Conservation (phyloP, 139 green algal genomes). For the Penium margaritaceum region DNA sequence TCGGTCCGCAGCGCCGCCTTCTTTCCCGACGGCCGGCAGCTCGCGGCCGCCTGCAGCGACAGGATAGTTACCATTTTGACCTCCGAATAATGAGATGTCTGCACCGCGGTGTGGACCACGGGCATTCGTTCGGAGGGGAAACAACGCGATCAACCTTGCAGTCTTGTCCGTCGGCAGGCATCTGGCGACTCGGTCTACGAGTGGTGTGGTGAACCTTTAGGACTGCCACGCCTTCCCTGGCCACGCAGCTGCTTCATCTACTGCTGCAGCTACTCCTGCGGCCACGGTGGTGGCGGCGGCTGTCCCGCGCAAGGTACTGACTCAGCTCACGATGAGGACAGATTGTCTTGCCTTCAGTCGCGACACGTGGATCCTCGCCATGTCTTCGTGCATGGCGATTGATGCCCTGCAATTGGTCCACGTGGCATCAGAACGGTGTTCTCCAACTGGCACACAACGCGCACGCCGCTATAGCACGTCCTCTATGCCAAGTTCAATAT, state of each 20-base stretch:
- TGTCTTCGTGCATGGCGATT: slow-evolving; percentile 71
- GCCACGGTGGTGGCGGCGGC: background rate
- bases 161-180: slow-evolving; percentile 54
- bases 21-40: slow-evolving; percentile 54
- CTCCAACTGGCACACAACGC: slow-evolving; percentile 80
- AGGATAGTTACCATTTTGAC: slow-evolving; percentile 84
- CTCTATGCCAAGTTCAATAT: slow-evolving; percentile 75
- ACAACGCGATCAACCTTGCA: slow-evolving; percentile 54
- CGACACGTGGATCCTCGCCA: slow-evolving; percentile 62
- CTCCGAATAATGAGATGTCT: slow-evolving; percentile 74
- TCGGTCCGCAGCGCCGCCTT: slow-evolving; percentile 66
- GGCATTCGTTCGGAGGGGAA: too few relatives aligned
- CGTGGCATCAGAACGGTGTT: slow-evolving; percentile 75
- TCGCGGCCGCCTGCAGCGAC: slow-evolving; percentile 67
- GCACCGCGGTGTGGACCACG: slow-evolving; percentile 62
- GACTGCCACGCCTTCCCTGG: slow-evolving; percentile 5
- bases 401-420: slow-evolving; percentile 82
- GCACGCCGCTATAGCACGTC: slow-evolving; percentile 76
- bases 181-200: slow-evolving; percentile 59
- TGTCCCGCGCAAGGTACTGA: slow-evolving; percentile 24
- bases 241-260: background rate
- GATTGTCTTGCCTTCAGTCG: slow-evolving; percentile 76
- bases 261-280: too few relatives aligned
- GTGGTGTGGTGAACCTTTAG: slow-evolving; percentile 82
- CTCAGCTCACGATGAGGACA: slow-evolving; percentile 75